Percentiles rank a stretch among this genome's conserved stretches.
Conservation (phyloP, 2,329 filamentous ascomycete species). For the Stemphylium vesicarium region DNA sequence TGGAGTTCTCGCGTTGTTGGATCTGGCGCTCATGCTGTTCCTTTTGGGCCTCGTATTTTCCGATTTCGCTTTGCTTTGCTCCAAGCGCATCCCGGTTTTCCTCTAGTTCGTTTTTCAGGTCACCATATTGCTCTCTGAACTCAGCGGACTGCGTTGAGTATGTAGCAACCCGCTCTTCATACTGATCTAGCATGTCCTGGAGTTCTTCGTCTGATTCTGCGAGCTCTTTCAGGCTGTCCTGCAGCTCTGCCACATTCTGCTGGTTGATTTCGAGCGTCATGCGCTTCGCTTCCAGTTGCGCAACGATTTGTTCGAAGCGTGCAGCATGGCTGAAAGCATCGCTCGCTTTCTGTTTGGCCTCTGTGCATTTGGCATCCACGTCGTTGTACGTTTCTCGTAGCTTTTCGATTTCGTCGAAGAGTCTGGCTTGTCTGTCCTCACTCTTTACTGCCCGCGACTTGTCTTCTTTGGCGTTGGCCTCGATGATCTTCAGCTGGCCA, state of each 20-base stretch:
- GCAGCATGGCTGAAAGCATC: slow-evolving; percentile 76
- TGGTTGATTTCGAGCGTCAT: slow-evolving; percentile 75
- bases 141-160: slow-evolving; percentile 68
- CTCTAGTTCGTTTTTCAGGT: slow-evolving; percentile 63
- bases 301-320: slow-evolving; percentile 75
- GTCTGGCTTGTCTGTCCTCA: slow-evolving; percentile 58
- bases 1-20: slow-evolving; percentile 71
- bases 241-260: slow-evolving; percentile 72
- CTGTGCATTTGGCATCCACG: slow-evolving; percentile 42
- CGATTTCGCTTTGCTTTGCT: slow-evolving; percentile 66
- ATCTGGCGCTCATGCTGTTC: slow-evolving; percentile 85
- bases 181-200: slow-evolving; percentile 73
- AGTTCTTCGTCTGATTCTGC: slow-evolving; percentile 79
- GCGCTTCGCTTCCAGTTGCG: slow-evolving; percentile 76
- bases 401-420: slow-evolving; percentile 71
- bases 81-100: slow-evolving; percentile 52
- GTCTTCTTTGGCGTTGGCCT: slow-evolving; percentile 78
- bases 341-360: slow-evolving; percentile 58
- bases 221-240: slow-evolving; percentile 76
- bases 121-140: slow-evolving; percentile 68
- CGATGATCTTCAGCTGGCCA: slow-evolving; percentile 72
- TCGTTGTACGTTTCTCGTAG: slow-evolving; percentile 33
- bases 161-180: slow-evolving; percentile 74
- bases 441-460: slow-evolving; percentile 81
- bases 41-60: slow-evolving; percentile 84